Percentiles rank a stretch among this genome's conserved stretches.
These are phyloP conservation scores for Parathielavia hyrcaniae DNA, from an alignment of 495 filamentous ascomycete species.

Conservation along the genomic window DNA sequence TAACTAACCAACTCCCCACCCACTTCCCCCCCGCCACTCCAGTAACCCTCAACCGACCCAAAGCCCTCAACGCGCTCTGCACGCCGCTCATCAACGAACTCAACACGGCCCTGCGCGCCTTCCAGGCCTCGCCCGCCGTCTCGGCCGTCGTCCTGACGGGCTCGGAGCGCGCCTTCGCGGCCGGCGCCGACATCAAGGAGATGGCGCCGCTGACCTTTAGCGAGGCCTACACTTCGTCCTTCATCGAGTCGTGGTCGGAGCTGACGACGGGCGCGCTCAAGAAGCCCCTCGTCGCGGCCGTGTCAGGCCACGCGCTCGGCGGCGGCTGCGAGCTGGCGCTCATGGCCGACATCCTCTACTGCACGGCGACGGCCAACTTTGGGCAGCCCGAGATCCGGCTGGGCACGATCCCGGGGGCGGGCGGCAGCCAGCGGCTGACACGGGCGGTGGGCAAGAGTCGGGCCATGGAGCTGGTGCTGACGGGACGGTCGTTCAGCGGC, in stretches of 20 bases:
- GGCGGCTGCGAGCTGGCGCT: slow-evolving; percentile 97
- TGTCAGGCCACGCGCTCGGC: slow-evolving; percentile 88
- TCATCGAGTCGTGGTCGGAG: slow-evolving; percentile 88
- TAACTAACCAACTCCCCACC: not conserved
- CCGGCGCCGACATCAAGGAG: slow-evolving; percentile 97
- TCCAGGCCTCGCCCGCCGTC: slow-evolving; percentile 64
- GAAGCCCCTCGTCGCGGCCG: slow-evolving; percentile 88
- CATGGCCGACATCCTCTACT: slow-evolving; percentile 95
- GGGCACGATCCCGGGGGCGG: slow-evolving; percentile 85
- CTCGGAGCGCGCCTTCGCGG: slow-evolving; percentile 81
- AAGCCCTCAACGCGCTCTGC: slow-evolving; percentile 87
- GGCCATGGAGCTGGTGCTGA: slow-evolving; percentile 93
- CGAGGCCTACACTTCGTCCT: slow-evolving; percentile 74
- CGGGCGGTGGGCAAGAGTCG: slow-evolving; percentile 78
- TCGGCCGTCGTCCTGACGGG: slow-evolving; percentile 82
- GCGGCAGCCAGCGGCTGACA: slow-evolving; percentile 84
- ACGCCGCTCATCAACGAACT: slow-evolving; percentile 83
- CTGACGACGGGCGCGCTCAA: slow-evolving; percentile 73
- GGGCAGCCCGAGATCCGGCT: slow-evolving; percentile 96
- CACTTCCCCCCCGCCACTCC: slow-evolving; percentile 28
- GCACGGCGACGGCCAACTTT: slow-evolving; percentile 72
- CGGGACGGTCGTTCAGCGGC: slow-evolving; percentile 73
- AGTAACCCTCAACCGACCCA: slow-evolving; percentile 96
- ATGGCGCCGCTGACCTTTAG: slow-evolving; percentile 88
- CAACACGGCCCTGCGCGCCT: slow-evolving; percentile 67